Conservation (phyloP, 768 basidiomycete species). For the Pisolithus albus region DNA sequence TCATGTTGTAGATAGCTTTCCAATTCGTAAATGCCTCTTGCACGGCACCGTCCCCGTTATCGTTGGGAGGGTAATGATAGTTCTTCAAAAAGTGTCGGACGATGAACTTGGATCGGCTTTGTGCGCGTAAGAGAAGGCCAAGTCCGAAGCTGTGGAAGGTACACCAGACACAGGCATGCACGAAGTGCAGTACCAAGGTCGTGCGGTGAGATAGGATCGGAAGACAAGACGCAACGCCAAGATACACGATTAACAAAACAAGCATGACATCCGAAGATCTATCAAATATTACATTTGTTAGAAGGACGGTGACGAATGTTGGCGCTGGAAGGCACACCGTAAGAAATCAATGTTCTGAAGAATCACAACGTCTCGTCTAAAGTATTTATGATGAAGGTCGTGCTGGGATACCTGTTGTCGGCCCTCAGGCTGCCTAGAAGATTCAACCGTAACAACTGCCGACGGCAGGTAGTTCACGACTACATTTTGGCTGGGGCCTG, state of each 20-base stretch:
- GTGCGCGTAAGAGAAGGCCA: slow-evolving; percentile 75
- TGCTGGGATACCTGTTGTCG: slow-evolving; percentile 55
- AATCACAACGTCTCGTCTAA: slow-evolving; percentile 79
- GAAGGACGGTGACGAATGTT: slow-evolving; percentile 5
- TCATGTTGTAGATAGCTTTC: slow-evolving; percentile 89
- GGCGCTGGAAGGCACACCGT: slow-evolving; percentile 44
- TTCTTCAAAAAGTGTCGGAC: slow-evolving; percentile 93
- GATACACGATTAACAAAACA: slow-evolving; percentile 66
- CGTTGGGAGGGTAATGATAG: slow-evolving; percentile 76
- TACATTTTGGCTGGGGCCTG: slow-evolving; percentile 5
- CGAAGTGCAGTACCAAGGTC: slow-evolving; percentile 62
- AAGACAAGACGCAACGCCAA: slow-evolving; percentile 49
- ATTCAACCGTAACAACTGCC: slow-evolving; percentile 6
- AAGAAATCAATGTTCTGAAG: slow-evolving; percentile 79
- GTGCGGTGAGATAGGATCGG: slow-evolving; percentile 47
- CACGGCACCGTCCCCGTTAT: slow-evolving; percentile 70
- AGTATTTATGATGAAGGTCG: slow-evolving; percentile 85
- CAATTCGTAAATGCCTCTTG: slow-evolving; percentile 93
- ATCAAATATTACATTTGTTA: slow-evolving; percentile 17
- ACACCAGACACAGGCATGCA: slow-evolving; percentile 82
- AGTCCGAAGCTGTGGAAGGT: slow-evolving; percentile 84
- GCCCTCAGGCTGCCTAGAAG: background rate
- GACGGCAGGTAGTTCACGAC: background rate
- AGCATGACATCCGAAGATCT: slow-evolving; percentile 86
- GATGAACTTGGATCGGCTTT: slow-evolving; percentile 80